Conservation (phyloP, 2,329 filamentous ascomycete species). For the Colletotrichum sp. region DNA sequence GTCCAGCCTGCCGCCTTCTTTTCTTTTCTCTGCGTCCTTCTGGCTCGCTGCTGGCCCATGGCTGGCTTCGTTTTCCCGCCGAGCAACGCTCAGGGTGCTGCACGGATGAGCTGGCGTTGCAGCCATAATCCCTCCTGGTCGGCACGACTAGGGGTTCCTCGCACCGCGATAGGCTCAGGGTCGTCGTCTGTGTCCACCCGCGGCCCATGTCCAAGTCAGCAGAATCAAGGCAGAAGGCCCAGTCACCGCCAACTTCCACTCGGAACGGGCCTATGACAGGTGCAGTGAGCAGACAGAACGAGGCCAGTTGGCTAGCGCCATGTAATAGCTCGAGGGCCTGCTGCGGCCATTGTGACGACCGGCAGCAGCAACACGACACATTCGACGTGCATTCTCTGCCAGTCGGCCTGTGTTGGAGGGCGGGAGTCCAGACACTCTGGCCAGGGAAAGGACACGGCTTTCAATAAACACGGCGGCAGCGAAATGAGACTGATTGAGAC, state of each 20-base stretch:
- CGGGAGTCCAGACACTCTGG: conserved; percentile 2
- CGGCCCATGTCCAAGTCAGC: conserved; percentile 40
- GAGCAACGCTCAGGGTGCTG: conserved; percentile 25
- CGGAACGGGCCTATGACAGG: conserved; percentile 41
- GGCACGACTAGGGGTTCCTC: conserved; percentile 35
- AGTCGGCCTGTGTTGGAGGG: background rate
- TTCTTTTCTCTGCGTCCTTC: conserved; percentile 9
- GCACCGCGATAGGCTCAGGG: conserved; percentile 48
- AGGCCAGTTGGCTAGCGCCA: conserved; percentile 43
- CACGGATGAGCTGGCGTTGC: conserved; percentile 51
- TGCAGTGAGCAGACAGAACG: conserved; percentile 39
- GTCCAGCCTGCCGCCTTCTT: background rate
- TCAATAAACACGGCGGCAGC: background rate
- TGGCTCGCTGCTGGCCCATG: background rate
- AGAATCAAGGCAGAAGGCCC: conserved; percentile 43
- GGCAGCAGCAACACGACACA: background rate
- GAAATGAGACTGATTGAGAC: conserved; percentile 10
- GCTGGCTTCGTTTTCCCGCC: background rate
- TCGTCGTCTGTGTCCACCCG: conserved; percentile 38
- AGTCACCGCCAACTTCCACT: conserved; percentile 34
- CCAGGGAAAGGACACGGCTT: background rate
- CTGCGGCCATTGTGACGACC: conserved; percentile 30
- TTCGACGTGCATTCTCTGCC: background rate
- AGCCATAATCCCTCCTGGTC: conserved; percentile 44
- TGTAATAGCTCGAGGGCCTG: conserved; percentile 35